Evolutionary conservation across 768 basidiomycete species (phyloP), one percentile per base, ranked within the genome.

Genomic region (Amanita exitialis): DNA sequence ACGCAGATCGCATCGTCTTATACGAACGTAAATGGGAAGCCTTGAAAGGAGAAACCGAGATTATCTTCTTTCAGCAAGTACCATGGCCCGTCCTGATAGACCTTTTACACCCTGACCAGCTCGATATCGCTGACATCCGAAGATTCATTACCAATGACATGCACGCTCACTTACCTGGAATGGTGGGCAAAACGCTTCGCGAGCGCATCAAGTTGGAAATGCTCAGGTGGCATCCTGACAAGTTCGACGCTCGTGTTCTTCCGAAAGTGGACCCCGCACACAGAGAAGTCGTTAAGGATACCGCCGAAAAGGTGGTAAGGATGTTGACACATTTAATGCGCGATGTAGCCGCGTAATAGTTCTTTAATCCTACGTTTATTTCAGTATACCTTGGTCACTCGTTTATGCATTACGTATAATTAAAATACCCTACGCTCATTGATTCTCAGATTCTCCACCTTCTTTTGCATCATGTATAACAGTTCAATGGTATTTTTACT

Each of bases 221-320:
- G 27, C 58, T 77, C 41, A 67, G 70, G 18, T 82, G 74, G 68
- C 78, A 82, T 53, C 76, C 78, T 4, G 79, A 82, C 54, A 79
- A 76, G 56, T 74, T 79, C 56, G 60, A 72, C 51, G 51, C 57
- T 10, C 65, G 58, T 6, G 57, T 74, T 10, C 47, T 74, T 23
- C 55, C 57, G 6, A 70, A 64, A 42, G 64, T 79, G 6, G 51
- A 57, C 4, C 54, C 56, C 3, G 51, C 57, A 3, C 66, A 78
- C 12, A 62, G 62, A 41, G 59, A 57, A 16, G 49, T 48, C 8
- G 70, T 73, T 4, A 53, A 49, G 37, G 66, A 66, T 45, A 69
- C 69, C 0, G 69, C 71, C 10, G 73, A 67, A 3, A 53, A 55
- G 1, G 62, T 80, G 13, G 67, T 64, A 13, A 68, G 70, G 49